Base-by-base conservation (phyloP, 352 stramenopile species). In the Phytopythium chamaehyphon region DNA sequence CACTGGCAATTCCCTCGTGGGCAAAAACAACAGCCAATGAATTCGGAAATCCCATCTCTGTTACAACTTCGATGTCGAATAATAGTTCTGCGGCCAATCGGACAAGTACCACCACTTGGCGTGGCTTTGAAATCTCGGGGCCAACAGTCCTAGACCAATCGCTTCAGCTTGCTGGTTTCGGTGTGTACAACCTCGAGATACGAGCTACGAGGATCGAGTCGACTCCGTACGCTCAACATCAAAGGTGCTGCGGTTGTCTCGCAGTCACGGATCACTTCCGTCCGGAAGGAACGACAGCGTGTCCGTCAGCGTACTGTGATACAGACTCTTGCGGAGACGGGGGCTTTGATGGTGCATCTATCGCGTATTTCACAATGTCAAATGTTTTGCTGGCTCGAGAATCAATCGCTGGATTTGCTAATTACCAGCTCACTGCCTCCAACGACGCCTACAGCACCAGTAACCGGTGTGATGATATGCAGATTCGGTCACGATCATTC, bases 371-470 rank as follows among this genome's bases (percentile, higher is more conserved):
- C 1, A 84, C 74, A 0, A 28, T 40, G 0, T 54, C 48, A 4
- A 83, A 72, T n/a, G 26, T 88, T 22, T 43, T 47, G 0, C 65
- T 54, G 18, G 64, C 60, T 5, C 53, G 64, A 11, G 43, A 39
- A 8, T 40, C 73, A 0, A 49, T 78, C 6, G 21, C 46, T 2
- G 18, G 65, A 24, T 71, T 84, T 49, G 76, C 72, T 39, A 57
- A 74, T 8, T 88, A 76, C 28, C 61, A 55, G 16, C 33, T 46
- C 6, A 64, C 71, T 3, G 79, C 64, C 16, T 54, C 36, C 6
- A 88, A 90, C 54, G 79, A 90, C 24, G 65, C 50, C 2, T 90
- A 72, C 53, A 76, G 67, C 44, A 21, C 55, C 5, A 19, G 62
- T 6, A 76, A 61, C 24, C 68, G 79, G 2, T 88, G 76, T 28